Conservation (phyloP, 2,329 filamentous ascomycete species). For the Fusarium sp. region DNA sequence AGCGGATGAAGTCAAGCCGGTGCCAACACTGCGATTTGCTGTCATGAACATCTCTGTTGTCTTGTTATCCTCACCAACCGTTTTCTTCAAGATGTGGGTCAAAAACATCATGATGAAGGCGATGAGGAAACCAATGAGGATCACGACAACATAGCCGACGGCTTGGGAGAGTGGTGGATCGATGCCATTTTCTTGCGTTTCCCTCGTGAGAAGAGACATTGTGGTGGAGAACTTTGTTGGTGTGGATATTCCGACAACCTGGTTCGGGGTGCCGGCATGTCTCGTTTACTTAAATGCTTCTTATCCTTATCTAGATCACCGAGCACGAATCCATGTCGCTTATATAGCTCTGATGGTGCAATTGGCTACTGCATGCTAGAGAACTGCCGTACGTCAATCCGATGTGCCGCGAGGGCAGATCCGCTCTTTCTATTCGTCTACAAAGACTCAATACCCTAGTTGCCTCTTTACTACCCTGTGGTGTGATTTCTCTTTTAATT, state of each 20-base stretch:
- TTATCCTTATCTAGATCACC: background rate
- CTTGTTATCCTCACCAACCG: conserved; percentile 64
- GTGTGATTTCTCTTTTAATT: background rate
- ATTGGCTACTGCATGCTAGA: background rate
- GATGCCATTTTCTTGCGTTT: conserved; percentile 19
- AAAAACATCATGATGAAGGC: conserved; percentile 61
- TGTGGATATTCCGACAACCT: background rate
- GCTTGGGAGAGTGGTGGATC: conserved; percentile 49
- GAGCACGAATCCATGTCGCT: conserved; percentile 5
- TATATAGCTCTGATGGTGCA: conserved; percentile 18
- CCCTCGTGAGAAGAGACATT: conserved; percentile 9
- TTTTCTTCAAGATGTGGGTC: conserved; percentile 61
- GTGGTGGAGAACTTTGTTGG: background rate
- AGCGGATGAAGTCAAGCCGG: conserved; percentile 65
- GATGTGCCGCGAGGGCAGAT: background rate
- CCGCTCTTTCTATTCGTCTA: background rate
- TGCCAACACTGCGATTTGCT: conserved; percentile 64
- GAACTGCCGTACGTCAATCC: conserved; percentile 1
- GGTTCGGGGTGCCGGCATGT: background rate
- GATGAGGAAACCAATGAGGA: conserved; percentile 53
- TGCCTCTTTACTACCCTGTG: background rate
- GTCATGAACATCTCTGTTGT: conserved; percentile 70
- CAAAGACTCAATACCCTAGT: background rate
- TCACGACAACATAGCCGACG: conserved; percentile 52
- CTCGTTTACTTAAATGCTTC: background rate